Evolutionary conservation across 768 basidiomycete species (phyloP).

Genomic region (Lactarius pseudohatsudake): DNA sequence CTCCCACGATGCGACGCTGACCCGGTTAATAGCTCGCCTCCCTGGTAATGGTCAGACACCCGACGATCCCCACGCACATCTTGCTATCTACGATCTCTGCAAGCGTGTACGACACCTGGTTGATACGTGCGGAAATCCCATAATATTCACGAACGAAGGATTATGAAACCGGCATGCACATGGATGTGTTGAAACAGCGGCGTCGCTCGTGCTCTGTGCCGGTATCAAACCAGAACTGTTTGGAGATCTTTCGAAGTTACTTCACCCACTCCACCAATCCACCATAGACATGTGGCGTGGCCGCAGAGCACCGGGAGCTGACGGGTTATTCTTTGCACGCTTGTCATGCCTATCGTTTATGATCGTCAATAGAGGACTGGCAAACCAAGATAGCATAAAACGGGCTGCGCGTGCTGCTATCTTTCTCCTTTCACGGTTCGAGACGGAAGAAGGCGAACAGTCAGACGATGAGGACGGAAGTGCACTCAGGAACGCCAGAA

Average conservation of each 20-base stretch:
- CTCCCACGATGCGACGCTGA: background rate
- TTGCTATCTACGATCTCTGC: background rate
- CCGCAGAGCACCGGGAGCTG: background rate
- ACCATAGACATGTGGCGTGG: too few species aligned
- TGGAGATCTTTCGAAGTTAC: background rate
- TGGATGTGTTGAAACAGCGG: background rate
- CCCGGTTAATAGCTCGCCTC: background rate
- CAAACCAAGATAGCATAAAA: background rate
- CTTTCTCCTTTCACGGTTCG: background rate
- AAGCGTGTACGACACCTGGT: background rate
- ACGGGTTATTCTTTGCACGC: background rate
- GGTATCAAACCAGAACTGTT: background rate
- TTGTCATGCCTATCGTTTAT: background rate
- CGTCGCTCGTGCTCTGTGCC: background rate
- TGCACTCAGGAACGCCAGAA: background rate
- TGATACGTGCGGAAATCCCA: background rate
- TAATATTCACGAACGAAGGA: background rate
- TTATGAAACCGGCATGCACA: background rate
- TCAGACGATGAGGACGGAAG: background rate
- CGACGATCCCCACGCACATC: background rate
- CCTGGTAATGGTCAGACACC: background rate
- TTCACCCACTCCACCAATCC: background rate
- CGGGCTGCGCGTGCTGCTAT: background rate
- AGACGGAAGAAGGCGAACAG: background rate
- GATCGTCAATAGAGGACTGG: background rate